Conservation (phyloP, 2,329 filamentous ascomycete species). For the Fusarium pininemorale region DNA sequence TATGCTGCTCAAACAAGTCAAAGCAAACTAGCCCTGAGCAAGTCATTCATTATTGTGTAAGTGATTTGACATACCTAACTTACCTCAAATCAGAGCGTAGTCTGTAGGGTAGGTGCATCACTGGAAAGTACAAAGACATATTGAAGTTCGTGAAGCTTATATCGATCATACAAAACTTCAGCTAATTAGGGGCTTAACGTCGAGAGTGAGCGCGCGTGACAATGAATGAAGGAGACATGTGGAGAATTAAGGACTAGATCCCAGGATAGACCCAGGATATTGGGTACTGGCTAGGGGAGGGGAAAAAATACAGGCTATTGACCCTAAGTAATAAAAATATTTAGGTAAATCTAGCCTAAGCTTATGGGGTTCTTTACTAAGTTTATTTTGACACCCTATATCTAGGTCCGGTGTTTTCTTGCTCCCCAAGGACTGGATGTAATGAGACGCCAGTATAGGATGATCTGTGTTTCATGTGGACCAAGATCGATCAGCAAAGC, state of each 20-base stretch:
- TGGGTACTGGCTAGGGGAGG: background rate
- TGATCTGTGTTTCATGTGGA: background rate
- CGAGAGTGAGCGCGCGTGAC: background rate
- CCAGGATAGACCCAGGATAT: background rate
- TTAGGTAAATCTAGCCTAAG: too few relatives aligned
- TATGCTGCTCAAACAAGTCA: background rate
- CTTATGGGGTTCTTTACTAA: too few relatives aligned
- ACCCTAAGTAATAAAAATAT: too few relatives aligned
- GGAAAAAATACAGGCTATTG: too few relatives aligned
- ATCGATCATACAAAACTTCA: background rate
- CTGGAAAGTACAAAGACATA: background rate
- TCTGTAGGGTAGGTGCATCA: background rate
- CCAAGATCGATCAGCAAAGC: background rate
- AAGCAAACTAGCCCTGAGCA: background rate
- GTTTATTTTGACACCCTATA: too few relatives aligned
- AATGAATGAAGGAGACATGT: constrained; percentile 28
- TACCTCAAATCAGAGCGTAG: background rate
- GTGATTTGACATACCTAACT: background rate
- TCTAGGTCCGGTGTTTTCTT: too few relatives aligned
- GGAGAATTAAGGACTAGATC: constrained; percentile 3
- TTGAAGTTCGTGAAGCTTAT: background rate
- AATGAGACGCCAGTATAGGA: background rate
- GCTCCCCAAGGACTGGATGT: background rate
- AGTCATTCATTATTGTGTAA: background rate
- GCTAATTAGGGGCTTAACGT: background rate